Percentiles rank a stretch among this genome's conserved stretches.
phyloP scores from a whole-genome alignment of 805 yeast genomes.

The Ogataea ganodermae region DNA sequence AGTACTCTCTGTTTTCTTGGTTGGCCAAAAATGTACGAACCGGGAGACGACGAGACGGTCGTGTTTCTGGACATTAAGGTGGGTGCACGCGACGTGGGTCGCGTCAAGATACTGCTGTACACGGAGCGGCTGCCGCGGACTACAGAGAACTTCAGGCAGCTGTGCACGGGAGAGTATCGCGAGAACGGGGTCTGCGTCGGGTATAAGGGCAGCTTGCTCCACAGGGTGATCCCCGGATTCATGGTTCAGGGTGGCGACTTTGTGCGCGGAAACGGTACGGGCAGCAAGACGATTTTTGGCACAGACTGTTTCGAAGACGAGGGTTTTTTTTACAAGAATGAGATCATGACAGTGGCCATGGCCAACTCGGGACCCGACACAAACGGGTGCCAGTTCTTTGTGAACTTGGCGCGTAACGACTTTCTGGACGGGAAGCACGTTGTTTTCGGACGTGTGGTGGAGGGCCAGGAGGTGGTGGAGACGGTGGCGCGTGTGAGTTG shows the following conservation, averaged over 20 bases:
- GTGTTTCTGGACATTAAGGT: constrained; percentile 35
- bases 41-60: constrained; percentile 9
- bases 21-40: constrained; percentile 19
- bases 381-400: constrained; percentile 50
- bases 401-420: constrained; percentile 36
- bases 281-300: constrained; percentile 45
- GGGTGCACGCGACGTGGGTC: constrained; percentile 37
- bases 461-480: constrained; percentile 40
- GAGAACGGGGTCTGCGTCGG: constrained; percentile 44
- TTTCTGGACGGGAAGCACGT: constrained; percentile 50
- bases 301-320: constrained; percentile 46
- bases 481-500: constrained; percentile 31
- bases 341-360: constrained; percentile 35
- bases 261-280: constrained; percentile 46
- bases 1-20: background rate
- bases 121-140: constrained; percentile 46
- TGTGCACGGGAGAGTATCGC: constrained; percentile 51
- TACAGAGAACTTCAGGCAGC: constrained; percentile 52
- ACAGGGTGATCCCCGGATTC: constrained; percentile 45
- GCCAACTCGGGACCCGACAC: constrained; percentile 48
- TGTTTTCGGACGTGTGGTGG: constrained; percentile 50
- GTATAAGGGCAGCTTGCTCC: constrained; percentile 41
- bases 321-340: constrained; percentile 30
- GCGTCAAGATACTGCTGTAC: constrained; percentile 47
- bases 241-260: constrained; percentile 39